Evolutionary conservation across 169 alveolate genomes (phyloP), one percentile per base, ranked within the genome.

Genomic region (Plasmodium falciparum): DNA sequence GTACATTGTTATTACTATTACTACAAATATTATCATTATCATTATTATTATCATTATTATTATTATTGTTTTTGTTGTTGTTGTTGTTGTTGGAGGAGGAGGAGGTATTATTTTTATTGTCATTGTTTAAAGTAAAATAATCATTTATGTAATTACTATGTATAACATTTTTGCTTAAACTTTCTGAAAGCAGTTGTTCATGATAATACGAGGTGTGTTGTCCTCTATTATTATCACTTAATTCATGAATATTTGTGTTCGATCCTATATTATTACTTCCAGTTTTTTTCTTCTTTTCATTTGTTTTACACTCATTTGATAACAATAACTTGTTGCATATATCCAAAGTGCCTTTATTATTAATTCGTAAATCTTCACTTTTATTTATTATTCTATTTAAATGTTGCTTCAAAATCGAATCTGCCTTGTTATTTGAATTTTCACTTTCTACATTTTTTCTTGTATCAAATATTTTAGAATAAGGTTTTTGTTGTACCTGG

Each of bases 401-500:
- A 73, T 88, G 52, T 29, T 24, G 62, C 22, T 45, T 59, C 26
- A 59, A 39, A n/a, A 50, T 63, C 17, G 65, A 39, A 54, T 73
- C 88, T 1, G 15, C 56, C n/a, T 78, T 92, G 11, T 88, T 78
- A 47, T 89, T 88, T 7, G 88, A 50, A 43, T 67, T 78, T 15
- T 80, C 78, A 29, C 83, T 92, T 54, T 70, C 88, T 69, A 88
- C 15, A 61, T 92, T 71, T 59, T 50, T 88, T 83, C 75, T 92
- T 62, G 90, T 72, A 24, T 80, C 80, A 7, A 80, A 80, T 26
- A 92, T 88, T 74, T 88, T 92, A 39, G 92, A 63, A 62, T 47
- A 49, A 43, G 88, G 49, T 43, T 69, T 72, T 22, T 76, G 88
- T 39, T 39, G 47, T 5, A 39, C 47, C 47, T 39, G 47, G 2